phyloP scores from a whole-genome alignment of 305 asterid genomes.

The Euphrasia arctica region DNA sequence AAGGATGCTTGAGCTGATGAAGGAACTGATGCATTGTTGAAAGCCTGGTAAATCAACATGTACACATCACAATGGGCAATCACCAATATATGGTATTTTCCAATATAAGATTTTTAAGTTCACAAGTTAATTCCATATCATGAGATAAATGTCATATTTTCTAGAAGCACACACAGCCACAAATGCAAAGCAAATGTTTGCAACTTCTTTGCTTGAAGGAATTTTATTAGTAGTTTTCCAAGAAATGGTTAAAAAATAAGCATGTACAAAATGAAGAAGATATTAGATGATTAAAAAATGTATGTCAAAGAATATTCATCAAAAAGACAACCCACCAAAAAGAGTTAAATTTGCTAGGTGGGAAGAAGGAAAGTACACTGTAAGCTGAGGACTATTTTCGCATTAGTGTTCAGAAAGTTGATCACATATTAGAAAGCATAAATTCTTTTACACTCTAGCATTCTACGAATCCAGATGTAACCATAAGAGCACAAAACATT shows the following conservation, averaged over 20 bases:
- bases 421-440: not conserved
- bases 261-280: too few species aligned
- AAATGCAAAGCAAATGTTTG: not conserved
- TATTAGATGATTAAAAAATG: too few species aligned
- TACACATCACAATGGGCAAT: not conserved
- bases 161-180: not conserved
- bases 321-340: too few species aligned
- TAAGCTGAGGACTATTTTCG: too few species aligned
- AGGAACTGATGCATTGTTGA: conserved; percentile 87
- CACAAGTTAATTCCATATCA: conserved; percentile 2
- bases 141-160: not conserved
- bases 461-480: not conserved
- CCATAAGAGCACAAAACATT: conserved; percentile 3
- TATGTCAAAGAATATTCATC: too few species aligned
- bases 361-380: too few species aligned
- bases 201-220: too few species aligned
- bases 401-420: not conserved
- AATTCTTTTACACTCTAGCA: not conserved
- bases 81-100: not conserved
- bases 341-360: too few species aligned
- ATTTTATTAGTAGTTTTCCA: too few species aligned
- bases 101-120: not conserved
- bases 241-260: too few species aligned
- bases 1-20: conserved; percentile 85
- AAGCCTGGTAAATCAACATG: conserved; percentile 46